Percentiles rank a stretch among this genome's conserved stretches.
These are phyloP conservation scores for Dactylellina cionopaga DNA, from an alignment of 2,329 filamentous ascomycete genomes.

Conservation along the genomic window DNA sequence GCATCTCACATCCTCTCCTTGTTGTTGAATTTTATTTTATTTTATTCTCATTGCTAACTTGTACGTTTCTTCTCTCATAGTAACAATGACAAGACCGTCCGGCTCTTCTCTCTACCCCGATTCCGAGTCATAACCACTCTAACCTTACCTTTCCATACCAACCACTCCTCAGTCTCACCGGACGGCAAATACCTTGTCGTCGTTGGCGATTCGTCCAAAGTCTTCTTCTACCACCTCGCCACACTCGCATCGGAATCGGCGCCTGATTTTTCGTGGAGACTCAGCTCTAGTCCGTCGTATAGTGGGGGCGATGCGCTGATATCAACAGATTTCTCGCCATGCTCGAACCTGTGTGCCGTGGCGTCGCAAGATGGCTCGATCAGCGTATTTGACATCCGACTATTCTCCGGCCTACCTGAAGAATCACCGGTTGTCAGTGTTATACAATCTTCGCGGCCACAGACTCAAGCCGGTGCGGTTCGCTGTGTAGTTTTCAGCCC, in stretches of 20 bases:
- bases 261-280: slow-evolving; percentile 50
- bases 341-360: slow-evolving; percentile 76
- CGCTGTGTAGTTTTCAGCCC: slow-evolving; percentile 93
- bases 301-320: slow-evolving; percentile 66
- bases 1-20: neutral
- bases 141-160: slow-evolving; percentile 84
- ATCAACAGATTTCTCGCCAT: slow-evolving; percentile 79
- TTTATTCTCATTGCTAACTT: slow-evolving; percentile 70
- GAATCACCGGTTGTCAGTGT: slow-evolving; percentile 74
- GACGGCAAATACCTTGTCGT: slow-evolving; percentile 82
- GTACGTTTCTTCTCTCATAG: slow-evolving; percentile 66
- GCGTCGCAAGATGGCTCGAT: slow-evolving; percentile 84
- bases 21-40: slow-evolving; percentile 71
- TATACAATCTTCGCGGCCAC: slow-evolving; percentile 80
- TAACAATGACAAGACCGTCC: slow-evolving; percentile 93
- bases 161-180: slow-evolving; percentile 92
- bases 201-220: slow-evolving; percentile 85
- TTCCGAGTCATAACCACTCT: slow-evolving; percentile 76
- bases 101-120: slow-evolving; percentile 79
- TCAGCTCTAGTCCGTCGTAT: slow-evolving; percentile 56
- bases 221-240: slow-evolving; percentile 77
- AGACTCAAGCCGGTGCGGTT: slow-evolving; percentile 78
- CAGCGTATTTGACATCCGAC: slow-evolving; percentile 73
- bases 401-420: slow-evolving; percentile 59
- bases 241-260: slow-evolving; percentile 55